Evolutionary conservation across 805 yeast species (phyloP).

Genomic region (Sungouiozyma intestinalis): DNA sequence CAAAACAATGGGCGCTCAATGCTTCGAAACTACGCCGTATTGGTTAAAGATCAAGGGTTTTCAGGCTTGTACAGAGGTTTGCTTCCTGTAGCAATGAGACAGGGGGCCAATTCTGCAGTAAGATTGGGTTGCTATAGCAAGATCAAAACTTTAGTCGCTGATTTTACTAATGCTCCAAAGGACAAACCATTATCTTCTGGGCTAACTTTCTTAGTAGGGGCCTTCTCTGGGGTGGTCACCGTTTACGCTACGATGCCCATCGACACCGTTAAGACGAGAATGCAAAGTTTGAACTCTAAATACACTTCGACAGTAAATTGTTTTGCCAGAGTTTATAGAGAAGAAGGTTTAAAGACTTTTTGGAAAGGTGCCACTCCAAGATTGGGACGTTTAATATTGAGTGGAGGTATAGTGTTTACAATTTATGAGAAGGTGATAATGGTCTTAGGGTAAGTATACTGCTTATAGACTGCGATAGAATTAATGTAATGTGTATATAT

Average conservation of each 20-base stretch:
- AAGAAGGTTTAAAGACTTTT: slow-evolving; percentile 83
- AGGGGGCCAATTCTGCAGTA: slow-evolving; percentile 92
- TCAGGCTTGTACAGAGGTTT: slow-evolving; percentile 82
- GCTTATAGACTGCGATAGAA: background rate
- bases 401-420: slow-evolving; percentile 97
- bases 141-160: slow-evolving; percentile 70
- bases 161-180: slow-evolving; percentile 54
- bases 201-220: slow-evolving; percentile 80
- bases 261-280: slow-evolving; percentile 91
- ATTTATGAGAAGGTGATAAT: slow-evolving; percentile 83
- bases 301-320: slow-evolving; percentile 76
- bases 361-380: slow-evolving; percentile 99
- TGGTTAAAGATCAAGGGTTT: slow-evolving; percentile 70
- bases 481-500: slow-evolving; percentile 1
- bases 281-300: slow-evolving; percentile 83
- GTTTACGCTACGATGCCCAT: slow-evolving; percentile 93
- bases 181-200: slow-evolving; percentile 65
- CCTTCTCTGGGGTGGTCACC: slow-evolving; percentile 80
- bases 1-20: slow-evolving; percentile 51
- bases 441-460: slow-evolving; percentile 16
- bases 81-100: slow-evolving; percentile 87
- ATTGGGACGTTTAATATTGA: slow-evolving; percentile 77
- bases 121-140: slow-evolving; percentile 88
- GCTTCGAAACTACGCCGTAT: slow-evolving; percentile 32
- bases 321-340: slow-evolving; percentile 64